Percentiles rank a stretch among this genome's conserved stretches.
Evolutionary conservation across 352 stramenopile genomes (phyloP).

Genomic region (Phytopythium oedochilum): DNA sequence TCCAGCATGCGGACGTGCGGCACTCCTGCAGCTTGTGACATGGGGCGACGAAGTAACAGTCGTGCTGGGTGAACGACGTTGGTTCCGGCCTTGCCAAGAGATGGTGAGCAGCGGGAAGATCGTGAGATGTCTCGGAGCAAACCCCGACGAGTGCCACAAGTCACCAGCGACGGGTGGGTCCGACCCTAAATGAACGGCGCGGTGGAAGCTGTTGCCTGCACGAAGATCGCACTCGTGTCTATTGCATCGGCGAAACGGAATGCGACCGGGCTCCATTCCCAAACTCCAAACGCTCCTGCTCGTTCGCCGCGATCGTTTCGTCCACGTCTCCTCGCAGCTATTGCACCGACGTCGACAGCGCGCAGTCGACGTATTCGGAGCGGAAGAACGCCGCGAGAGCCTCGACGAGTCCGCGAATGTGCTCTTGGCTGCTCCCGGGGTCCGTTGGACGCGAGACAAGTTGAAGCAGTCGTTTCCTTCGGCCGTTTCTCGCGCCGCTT

Average conservation of each 20-base stretch:
- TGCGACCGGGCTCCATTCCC: no score
- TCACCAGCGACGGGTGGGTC: background rate
- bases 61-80: no score
- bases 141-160: background rate
- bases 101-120: background rate
- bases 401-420: background rate
- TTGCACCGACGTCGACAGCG: background rate
- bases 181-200: background rate
- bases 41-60: background rate
- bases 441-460: background rate
- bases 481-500: conserved; percentile 1
- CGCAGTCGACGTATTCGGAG: background rate
- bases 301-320: background rate
- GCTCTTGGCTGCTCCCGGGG: background rate
- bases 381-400: background rate
- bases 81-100: no score
- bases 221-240: background rate
- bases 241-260: conserved; percentile 1
- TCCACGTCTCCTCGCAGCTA: background rate
- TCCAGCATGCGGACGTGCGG: conserved; percentile 3
- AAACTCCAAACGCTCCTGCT: no score
- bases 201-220: background rate
- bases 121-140: background rate
- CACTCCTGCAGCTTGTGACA: conserved; percentile 4
- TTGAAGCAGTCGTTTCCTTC: conserved; percentile 4